phyloP scores from a whole-genome alignment of 345 rosid species.

The Durio zibethinus region DNA sequence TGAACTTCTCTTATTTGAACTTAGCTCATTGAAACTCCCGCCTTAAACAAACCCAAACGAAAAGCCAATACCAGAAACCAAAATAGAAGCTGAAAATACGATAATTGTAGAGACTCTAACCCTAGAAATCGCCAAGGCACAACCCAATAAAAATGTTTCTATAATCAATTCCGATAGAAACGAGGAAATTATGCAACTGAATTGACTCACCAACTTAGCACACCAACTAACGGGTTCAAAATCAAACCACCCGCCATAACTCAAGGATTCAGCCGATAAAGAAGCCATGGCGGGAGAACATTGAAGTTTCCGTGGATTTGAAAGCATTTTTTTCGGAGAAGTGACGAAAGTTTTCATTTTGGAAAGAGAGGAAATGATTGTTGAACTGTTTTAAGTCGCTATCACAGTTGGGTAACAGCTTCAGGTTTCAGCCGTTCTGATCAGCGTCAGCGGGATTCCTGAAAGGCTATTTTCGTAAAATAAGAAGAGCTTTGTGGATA shows the following conservation, averaged over 20 bases:
- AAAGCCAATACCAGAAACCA: constrained; percentile 57
- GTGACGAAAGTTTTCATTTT: constrained; percentile 25
- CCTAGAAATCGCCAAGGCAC: constrained; percentile 54
- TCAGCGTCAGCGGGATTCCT: not conserved
- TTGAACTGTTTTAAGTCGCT: not conserved
- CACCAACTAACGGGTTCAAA: constrained; percentile 27
- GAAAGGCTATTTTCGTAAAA: not conserved
- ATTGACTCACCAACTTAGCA: constrained; percentile 34
- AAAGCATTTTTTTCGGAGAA: constrained; percentile 11
- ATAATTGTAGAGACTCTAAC: constrained; percentile 51
- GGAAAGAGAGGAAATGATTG: not conserved
- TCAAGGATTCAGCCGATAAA: constrained; percentile 7
- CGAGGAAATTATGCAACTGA: constrained; percentile 41
- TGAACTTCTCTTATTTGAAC: constrained; percentile 29
- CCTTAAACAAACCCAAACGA: constrained; percentile 54
- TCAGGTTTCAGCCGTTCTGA: not conserved
- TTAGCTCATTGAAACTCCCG: constrained; percentile 29
- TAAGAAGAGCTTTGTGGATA: not conserved
- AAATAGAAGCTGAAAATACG: constrained; percentile 50
- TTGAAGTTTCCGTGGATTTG: not conserved
- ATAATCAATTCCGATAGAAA: constrained; percentile 48
- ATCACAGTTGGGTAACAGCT: not conserved
- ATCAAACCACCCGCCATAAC: constrained; percentile 64
- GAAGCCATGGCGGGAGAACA: constrained; percentile 20
- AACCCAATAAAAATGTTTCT: constrained; percentile 47